Evolutionary conservation across 1,139 yeast species (phyloP), one percentile per base, ranked within the genome.

Genomic region (Trichomonascaceae sp.): DNA sequence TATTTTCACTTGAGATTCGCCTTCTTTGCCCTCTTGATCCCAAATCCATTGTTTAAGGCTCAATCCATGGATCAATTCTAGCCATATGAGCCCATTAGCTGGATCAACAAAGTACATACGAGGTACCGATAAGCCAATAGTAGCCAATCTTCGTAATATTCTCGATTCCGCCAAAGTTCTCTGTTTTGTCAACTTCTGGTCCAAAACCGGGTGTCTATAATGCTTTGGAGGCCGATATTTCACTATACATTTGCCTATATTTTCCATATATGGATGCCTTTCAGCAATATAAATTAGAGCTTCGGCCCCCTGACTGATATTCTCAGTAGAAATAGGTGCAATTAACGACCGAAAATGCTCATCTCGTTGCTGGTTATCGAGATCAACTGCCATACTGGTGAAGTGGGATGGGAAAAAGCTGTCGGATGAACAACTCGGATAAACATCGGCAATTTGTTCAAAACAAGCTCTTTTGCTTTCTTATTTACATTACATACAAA

Each of bases 171-270:
- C 85, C 6, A 84, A 71, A 0, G 98, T 91, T 49, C 99, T 75
- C 48, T 84, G 84, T 61, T 84, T 86, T 8, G 95, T 89, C 56
- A 95, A 76, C 49, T 79, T 77, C 5, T 79, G 78, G 70, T 93
- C 99, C 30, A 93, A 80, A 50, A 78, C 77, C 6, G 95, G 91
- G 63, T 93, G 97, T 63, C 99, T 78, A 65, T 93, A 95, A 12
- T 86, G 82, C 68, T 95, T 95, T 13, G 85, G 81, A 0, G 99
- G 98, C 57, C 99, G 77, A 68, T 80, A 91, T 68, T 95, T 95
- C 60, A 90, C 77, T 50, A 93, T 83, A 59, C n/a, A 54, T 57
- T 13, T 17, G n/a, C 43, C 49, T 13, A 19, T 46, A n/a, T 24
- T 24, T 12, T 44, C 55, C 22, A 77, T 65, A 65, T 85, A 90